These are phyloP conservation scores for Pythium rhizo-oryzae DNA, from an alignment of 352 stramenopile genomes.

Conservation along the genomic window DNA sequence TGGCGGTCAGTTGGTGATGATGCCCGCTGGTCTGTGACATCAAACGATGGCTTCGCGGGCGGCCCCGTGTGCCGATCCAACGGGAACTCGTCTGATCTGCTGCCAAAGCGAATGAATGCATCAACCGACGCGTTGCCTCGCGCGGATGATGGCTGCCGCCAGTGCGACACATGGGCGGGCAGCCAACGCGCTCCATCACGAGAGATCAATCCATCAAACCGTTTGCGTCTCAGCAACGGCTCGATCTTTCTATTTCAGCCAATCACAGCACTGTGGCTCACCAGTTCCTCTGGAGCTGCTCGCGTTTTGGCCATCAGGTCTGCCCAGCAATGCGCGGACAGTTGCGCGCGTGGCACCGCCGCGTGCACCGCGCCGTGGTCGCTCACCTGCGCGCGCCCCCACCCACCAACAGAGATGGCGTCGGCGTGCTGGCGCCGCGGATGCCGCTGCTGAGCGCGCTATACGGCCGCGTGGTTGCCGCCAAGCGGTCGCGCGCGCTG, in stretches of 20 bases:
- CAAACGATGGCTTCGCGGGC: not conserved
- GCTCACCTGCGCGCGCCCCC: conserved; percentile 33
- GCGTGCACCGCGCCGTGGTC: conserved; percentile 37
- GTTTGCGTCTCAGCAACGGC: too few relatives aligned
- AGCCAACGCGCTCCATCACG: too few relatives aligned
- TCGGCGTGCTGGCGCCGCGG: not conserved
- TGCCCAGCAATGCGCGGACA: not conserved
- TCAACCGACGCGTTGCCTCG: too few relatives aligned
- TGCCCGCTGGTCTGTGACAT: not conserved
- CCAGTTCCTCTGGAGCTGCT: not conserved
- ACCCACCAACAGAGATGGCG: not conserved
- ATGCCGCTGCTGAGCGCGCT: conserved; percentile 45
- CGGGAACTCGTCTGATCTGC: too few relatives aligned
- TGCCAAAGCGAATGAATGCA: too few relatives aligned
- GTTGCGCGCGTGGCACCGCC: conserved; percentile 35
- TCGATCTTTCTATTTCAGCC: not conserved
- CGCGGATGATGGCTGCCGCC: too few relatives aligned
- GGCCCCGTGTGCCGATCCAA: too few relatives aligned
- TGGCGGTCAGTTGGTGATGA: not conserved
- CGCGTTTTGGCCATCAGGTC: not conserved
- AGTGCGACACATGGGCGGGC: too few relatives aligned
- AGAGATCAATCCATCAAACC: too few relatives aligned
- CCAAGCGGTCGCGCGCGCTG: conserved; percentile 38
- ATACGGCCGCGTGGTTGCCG: conserved; percentile 39
- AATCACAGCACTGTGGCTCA: not conserved